phyloP scores from a whole-genome alignment of 2,329 filamentous ascomycete species.

The Penicillium sp. region DNA sequence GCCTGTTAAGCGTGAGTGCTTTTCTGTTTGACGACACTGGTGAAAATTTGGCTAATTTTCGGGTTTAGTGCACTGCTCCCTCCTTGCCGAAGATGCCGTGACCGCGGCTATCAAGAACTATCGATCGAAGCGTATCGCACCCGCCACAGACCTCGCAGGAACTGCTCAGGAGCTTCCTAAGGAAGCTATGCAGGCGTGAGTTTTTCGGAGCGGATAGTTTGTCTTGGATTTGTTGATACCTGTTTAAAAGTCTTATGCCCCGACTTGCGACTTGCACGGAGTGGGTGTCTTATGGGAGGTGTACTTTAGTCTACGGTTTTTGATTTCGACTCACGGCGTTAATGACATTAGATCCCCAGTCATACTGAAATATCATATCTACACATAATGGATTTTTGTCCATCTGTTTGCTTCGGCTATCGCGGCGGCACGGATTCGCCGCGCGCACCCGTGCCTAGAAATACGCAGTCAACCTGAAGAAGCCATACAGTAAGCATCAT shows the following conservation, averaged over 20 bases:
- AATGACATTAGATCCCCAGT: constrained; percentile 20
- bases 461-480: neutral
- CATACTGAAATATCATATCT: constrained; percentile 3
- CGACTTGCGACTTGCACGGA: constrained; percentile 9
- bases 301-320: constrained; percentile 19
- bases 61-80: constrained; percentile 78
- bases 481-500: neutral
- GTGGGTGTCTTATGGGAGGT: constrained; percentile 12
- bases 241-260: constrained; percentile 16
- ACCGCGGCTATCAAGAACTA: constrained; percentile 91
- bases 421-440: too few relatives aligned
- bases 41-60: constrained; percentile 17
- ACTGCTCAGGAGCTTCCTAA: constrained; percentile 54
- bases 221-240: constrained; percentile 16
- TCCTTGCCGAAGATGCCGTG: constrained; percentile 91
- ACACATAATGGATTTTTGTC: neutral
- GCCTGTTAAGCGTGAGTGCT: constrained; percentile 77
- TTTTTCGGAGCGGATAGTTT: neutral
- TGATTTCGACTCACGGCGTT: constrained; percentile 15
- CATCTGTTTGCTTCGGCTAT: neutral
- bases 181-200: constrained; percentile 13
- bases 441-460: neutral
- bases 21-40: neutral
- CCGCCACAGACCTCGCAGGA: constrained; percentile 75
- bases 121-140: constrained; percentile 85